phyloP scores from a whole-genome alignment of 1,284 basidiomycete species.

The Apiotrichum akiyoshidainum region DNA sequence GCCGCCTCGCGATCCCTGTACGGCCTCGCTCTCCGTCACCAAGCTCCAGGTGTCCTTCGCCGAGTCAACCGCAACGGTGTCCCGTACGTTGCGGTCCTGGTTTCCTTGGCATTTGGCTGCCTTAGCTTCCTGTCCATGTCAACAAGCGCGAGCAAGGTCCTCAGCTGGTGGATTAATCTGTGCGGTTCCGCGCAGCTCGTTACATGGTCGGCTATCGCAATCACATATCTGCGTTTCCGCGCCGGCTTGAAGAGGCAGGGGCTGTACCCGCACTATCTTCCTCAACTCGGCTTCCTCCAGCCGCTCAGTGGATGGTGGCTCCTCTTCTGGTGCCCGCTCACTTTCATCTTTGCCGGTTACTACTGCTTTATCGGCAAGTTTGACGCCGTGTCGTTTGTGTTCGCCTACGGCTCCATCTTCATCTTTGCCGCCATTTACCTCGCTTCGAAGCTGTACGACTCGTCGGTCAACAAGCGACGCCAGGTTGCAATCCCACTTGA shows the following conservation, averaged over 20 bases:
- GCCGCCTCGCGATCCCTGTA: slow-evolving; percentile 30
- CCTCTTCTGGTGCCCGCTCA: slow-evolving; percentile 23
- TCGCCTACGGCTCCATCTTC: slow-evolving; percentile 34
- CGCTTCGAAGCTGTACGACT: slow-evolving; percentile 29
- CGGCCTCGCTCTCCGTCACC: slow-evolving; percentile 28
- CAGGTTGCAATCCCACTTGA: slow-evolving; percentile 16
- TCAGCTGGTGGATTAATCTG: slow-evolving; percentile 29
- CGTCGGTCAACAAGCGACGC: slow-evolving; percentile 20
- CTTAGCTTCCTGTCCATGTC: slow-evolving; percentile 32
- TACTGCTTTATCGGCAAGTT: slow-evolving; percentile 24
- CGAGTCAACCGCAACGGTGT: slow-evolving; percentile 25
- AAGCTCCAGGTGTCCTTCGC: slow-evolving; percentile 27
- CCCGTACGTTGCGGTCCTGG: slow-evolving; percentile 29
- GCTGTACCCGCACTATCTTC: slow-evolving; percentile 20
- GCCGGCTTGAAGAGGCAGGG: slow-evolving; percentile 31
- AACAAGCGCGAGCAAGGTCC: slow-evolving; percentile 23
- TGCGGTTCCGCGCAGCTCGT: slow-evolving; percentile 20
- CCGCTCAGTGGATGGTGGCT: slow-evolving; percentile 32
- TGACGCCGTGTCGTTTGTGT: slow-evolving; percentile 1
- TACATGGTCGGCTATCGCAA: slow-evolving; percentile 33
- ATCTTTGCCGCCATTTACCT: slow-evolving; percentile 36
- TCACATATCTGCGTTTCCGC: slow-evolving; percentile 36
- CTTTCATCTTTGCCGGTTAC: slow-evolving; percentile 24
- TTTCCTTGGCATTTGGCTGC: slow-evolving; percentile 24
- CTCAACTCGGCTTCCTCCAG: slow-evolving; percentile 17